Conservation (phyloP, 345 rosid species). For the Syzygium jambos region DNA sequence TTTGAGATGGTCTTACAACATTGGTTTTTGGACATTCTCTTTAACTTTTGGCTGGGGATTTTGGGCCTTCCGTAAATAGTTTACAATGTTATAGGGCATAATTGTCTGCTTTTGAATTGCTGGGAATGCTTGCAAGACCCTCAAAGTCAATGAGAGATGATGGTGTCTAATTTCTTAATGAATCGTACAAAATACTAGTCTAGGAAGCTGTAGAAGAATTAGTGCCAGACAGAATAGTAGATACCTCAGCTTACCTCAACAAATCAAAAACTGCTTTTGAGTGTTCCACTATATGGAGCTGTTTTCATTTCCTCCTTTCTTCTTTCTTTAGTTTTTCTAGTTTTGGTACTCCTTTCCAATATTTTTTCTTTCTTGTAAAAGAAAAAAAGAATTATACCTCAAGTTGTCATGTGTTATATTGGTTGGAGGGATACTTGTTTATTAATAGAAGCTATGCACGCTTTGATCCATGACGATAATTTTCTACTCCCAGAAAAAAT, state of each 20-base stretch:
- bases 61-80: background rate
- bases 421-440: background rate
- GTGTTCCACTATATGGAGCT: background rate
- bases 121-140: background rate
- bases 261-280: background rate
- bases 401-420: background rate
- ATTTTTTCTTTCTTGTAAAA: background rate
- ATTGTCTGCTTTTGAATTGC: background rate
- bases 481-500: background rate
- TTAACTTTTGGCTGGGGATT: background rate
- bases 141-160: background rate
- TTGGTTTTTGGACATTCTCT: background rate
- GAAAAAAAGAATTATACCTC: background rate
- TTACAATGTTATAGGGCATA: background rate
- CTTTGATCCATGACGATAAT: background rate
- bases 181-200: background rate
- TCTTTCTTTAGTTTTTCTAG: background rate
- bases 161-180: background rate
- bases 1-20: background rate
- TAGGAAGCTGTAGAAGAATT: background rate
- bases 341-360: background rate
- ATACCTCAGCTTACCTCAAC: background rate
- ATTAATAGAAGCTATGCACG: background rate
- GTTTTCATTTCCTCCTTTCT: background rate
- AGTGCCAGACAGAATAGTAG: background rate